Conservation (phyloP, 1,284 basidiomycete species). For the Somion occarium region DNA sequence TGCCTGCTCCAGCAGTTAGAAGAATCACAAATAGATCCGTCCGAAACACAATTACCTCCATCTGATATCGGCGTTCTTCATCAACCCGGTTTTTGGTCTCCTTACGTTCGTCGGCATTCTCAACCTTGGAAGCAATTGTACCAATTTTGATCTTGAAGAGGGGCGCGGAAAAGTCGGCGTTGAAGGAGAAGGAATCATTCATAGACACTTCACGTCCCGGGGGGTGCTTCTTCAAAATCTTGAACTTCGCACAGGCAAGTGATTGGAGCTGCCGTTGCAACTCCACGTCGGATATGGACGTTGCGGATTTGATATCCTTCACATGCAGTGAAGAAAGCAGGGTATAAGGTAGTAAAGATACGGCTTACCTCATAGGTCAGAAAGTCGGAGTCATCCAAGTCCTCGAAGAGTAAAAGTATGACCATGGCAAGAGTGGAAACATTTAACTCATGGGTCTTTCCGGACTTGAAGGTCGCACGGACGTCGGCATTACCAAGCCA, state of each 20-base stretch:
- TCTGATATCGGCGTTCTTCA: constrained; percentile 88
- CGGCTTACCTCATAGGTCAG: constrained; percentile 72
- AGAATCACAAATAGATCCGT: neutral
- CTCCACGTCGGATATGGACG: constrained; percentile 73
- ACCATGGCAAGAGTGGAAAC: constrained; percentile 89
- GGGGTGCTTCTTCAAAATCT: constrained; percentile 90
- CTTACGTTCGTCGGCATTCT: constrained; percentile 82
- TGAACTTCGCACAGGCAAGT: constrained; percentile 95
- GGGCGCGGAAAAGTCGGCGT: constrained; percentile 73
- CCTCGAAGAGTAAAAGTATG: constrained; percentile 87
- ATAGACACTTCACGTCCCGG: constrained; percentile 77
- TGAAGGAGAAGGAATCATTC: constrained; percentile 88
- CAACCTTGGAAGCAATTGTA: constrained; percentile 84
- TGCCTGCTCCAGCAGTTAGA: constrained; percentile 49
- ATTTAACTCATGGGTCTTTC: constrained; percentile 82
- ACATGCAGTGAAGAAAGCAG: constrained; percentile 5
- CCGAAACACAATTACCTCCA: constrained; percentile 68
- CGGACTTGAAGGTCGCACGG: constrained; percentile 74
- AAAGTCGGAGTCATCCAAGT: constrained; percentile 60
- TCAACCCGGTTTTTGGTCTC: constrained; percentile 92
- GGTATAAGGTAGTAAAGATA: neutral
- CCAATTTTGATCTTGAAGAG: constrained; percentile 93
- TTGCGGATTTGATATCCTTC: constrained; percentile 69
- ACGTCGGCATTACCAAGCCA: constrained; percentile 93
- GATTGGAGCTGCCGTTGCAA: constrained; percentile 92